These are phyloP conservation scores for Pyronema domesticum DNA, from an alignment of 495 filamentous ascomycete genomes.

Conservation along the genomic window DNA sequence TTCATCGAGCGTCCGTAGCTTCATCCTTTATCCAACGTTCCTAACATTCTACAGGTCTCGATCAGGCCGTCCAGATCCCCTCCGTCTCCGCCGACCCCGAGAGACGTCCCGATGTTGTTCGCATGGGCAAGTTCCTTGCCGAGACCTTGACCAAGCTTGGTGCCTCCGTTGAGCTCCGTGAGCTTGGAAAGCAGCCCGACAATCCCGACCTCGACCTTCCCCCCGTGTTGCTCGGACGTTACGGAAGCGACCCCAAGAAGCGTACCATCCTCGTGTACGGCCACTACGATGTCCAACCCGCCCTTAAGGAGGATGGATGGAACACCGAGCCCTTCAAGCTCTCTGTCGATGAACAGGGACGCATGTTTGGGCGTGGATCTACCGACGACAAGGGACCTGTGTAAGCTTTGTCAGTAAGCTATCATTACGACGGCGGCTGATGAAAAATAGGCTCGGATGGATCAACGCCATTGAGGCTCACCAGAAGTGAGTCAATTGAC, in stretches of 20 bases:
- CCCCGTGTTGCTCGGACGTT: constrained; percentile 77
- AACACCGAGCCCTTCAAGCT: constrained; percentile 86
- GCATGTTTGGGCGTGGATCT: constrained; percentile 89
- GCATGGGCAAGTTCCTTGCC: constrained; percentile 88
- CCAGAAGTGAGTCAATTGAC: constrained; percentile 36
- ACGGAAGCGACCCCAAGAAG: constrained; percentile 79
- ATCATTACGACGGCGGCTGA: constrained; percentile 1
- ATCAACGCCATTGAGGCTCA: constrained; percentile 95
- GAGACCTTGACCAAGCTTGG: constrained; percentile 66
- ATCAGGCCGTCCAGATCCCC: constrained; percentile 85
- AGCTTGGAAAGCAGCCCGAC: constrained; percentile 74
- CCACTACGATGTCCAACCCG: constrained; percentile 98
- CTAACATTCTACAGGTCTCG: constrained; percentile 35
- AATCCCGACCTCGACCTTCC: constrained; percentile 81
- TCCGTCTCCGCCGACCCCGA: constrained; percentile 83
- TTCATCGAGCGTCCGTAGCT: constrained; percentile 65
- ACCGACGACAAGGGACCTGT: constrained; percentile 99
- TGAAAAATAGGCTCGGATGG: constrained; percentile 50
- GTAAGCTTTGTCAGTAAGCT: constrained; percentile 4
- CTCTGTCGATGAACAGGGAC: constrained; percentile 67
- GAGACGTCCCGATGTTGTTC: constrained; percentile 73
- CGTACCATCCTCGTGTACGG: constrained; percentile 91
- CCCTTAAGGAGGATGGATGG: constrained; percentile 87
- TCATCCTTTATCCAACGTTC: not conserved
- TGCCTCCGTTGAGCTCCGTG: constrained; percentile 65